These are phyloP conservation scores for Chrysanthemum makinoi DNA, from an alignment of 129 eudicot species.

Conservation along the genomic window DNA sequence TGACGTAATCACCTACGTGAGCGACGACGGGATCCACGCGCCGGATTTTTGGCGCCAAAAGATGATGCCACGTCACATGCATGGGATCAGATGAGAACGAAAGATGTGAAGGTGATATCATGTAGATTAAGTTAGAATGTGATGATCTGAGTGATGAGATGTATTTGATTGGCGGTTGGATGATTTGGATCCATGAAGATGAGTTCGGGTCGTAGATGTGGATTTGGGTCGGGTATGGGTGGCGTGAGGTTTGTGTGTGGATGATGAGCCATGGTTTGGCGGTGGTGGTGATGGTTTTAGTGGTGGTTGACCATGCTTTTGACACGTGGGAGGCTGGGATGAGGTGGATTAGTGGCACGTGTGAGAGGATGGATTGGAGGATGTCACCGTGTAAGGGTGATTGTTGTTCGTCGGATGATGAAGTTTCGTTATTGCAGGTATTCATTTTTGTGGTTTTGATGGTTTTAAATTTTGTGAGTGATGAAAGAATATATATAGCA, in stretches of 20 bases:
- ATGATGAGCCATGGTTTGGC: slow-evolving; percentile 72
- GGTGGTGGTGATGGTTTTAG: slow-evolving; percentile 33
- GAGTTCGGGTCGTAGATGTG: slow-evolving; percentile 68
- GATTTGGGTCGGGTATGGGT: slow-evolving; percentile 34
- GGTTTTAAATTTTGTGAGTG: too few species aligned
- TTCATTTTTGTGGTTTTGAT: background rate
- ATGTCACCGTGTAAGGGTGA: slow-evolving; percentile 46
- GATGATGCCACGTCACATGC: slow-evolving; percentile 58
- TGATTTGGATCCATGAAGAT: slow-evolving; percentile 45
- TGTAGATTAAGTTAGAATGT: slow-evolving; percentile 49
- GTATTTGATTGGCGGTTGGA: slow-evolving; percentile 28
- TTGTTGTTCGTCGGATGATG: background rate
- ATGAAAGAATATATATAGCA: too few species aligned
- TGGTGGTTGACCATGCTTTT: slow-evolving; percentile 53
- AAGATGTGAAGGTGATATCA: slow-evolving; percentile 36
- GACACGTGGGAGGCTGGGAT: slow-evolving; percentile 53
- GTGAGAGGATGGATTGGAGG: slow-evolving; percentile 47
- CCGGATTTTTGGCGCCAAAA: slow-evolving; percentile 39
- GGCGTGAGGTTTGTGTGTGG: slow-evolving; percentile 41
- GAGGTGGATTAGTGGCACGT: slow-evolving; percentile 55
- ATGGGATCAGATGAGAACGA: slow-evolving; percentile 56
- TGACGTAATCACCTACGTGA: slow-evolving; percentile 37
- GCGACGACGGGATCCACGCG: slow-evolving; percentile 67
- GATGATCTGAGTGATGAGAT: slow-evolving; percentile 47
- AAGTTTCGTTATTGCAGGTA: background rate